Evolutionary conservation across 2,329 filamentous ascomycete genomes (phyloP), one percentile per base, ranked within the genome.

Genomic region (Raffaelea arxii): DNA sequence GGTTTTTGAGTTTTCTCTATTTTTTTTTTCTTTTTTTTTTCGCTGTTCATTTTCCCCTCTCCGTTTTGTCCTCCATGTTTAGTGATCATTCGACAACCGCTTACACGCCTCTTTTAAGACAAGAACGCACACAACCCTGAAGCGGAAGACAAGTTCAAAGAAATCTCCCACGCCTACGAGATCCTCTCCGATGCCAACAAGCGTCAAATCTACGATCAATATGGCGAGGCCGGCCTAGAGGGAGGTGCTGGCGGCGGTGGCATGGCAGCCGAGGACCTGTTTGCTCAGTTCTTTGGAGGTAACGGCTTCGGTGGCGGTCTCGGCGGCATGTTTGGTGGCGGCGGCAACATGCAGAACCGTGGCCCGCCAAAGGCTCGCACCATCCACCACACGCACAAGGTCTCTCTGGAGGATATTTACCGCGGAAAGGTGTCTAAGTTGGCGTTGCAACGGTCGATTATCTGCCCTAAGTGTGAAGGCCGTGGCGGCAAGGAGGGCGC

Each of bases 361-460:
- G 91, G 90, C 18, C 91, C 91, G 25, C 72, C 77, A 51, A 83
- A 98, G 76, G 91, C 92, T 42, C 84, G 92, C 56, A 95, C 91
- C 49, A 98, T 98, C 58, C 87, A 94, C 68, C 92, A 98, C 71
- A 90, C 92, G 43, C 92, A 97, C 82, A 96, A 96, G 70, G 92
- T 98, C 51, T 90, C 88, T 12, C 80, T 98, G 44, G 92, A 98
- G 70, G 92, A 98, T 58, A 89, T 98, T 63, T 98, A 98, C 78
- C 84, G 86, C 53, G 92, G 92, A 63, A 98, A 98, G 76, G 80
- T 95, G 53, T 97, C 91, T 48, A 98, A 98, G 72, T 78, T 98
- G 45, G 94, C 92, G 25, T 77, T 98, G 39, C 92, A 98, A 70
- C 94, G 95, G 63, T 97, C 91, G 12, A 84, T 98, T 65, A 92